A percentile compares a stretch with the other conserved stretches of the same genome.
Conservation (phyloP, 768 basidiomycete genomes). For the Suillus bovinus region DNA sequence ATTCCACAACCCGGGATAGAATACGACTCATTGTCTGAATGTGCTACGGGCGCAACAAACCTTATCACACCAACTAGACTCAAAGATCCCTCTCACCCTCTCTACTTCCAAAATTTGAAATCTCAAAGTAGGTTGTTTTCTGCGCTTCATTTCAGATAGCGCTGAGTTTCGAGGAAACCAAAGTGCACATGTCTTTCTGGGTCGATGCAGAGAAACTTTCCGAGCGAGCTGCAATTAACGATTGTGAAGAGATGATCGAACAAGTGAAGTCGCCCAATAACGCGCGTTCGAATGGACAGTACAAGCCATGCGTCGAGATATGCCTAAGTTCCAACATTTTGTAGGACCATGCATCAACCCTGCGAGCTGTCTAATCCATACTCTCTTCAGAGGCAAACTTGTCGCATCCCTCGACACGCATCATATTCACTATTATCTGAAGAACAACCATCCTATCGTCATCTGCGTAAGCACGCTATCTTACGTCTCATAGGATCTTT, state of each 20-base stretch:
- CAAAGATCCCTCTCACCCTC: no score
- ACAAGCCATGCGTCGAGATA: constrained; percentile 70
- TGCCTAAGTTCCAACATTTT: constrained; percentile 80
- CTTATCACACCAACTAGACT: no score
- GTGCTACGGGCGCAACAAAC: background rate
- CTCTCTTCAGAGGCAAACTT: constrained; percentile 59
- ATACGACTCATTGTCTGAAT: background rate
- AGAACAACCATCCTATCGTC: constrained; percentile 62
- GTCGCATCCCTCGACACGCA: constrained; percentile 64
- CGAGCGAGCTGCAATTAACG: constrained; percentile 22
- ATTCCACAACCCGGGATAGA: constrained; percentile 22
- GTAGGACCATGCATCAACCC: constrained; percentile 39
- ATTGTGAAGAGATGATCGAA: constrained; percentile 19
- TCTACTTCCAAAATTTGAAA: no score
- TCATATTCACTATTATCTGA: constrained; percentile 69
- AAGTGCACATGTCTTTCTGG: constrained; percentile 1
- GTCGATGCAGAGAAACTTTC: constrained; percentile 19
- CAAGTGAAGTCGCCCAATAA: constrained; percentile 1
- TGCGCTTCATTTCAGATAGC: constrained; percentile 21
- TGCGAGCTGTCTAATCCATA: background rate
- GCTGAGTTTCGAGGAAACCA: constrained; percentile 16
- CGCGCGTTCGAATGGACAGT: constrained; percentile 19
- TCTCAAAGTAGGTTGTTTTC: constrained; percentile 25
- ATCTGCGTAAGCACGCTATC: constrained; percentile 61
- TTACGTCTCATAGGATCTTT: constrained; percentile 2